Base-by-base conservation (phyloP, 1,284 basidiomycete species). In the Uromyces viciae-fabae region DNA sequence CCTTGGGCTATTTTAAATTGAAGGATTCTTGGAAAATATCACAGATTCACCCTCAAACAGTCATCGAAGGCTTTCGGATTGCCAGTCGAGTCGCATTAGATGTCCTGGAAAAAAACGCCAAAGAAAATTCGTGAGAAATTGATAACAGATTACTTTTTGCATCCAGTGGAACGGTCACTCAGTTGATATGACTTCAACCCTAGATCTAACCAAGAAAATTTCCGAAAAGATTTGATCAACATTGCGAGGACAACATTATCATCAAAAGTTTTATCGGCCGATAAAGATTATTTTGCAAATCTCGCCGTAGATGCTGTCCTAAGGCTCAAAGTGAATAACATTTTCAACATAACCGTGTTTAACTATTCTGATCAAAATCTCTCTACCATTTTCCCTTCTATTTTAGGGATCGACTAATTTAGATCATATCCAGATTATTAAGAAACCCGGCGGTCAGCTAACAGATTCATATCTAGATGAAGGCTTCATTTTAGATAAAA, bases 341-440 rank as follows among this genome's bases (percentile, higher is more conserved):
- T 40, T 40, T 36, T 38, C 46, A 15, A 36, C 11, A 38, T 36
- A 33, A 28, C 33, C 31, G 17, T 15, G 17, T 46, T 40, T 49
- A 62, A 56, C 25, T 42, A 8, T 46, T 19, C 66, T 40, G 19
- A 43, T 43, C 2, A 0, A 36, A 28, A 7, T 36, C 25, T 3
- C 14, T 14, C 52, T 28, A 36, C 38, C 69, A 68, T 49, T 46
- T 54, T 36, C 71, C 75, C 25, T 46, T 14, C 52, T 9, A 28
- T 40, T 46, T 17, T 83, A 94, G 92, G 95, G 95, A 38, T 96
- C 94, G 49, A 96, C 94, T 79, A 93, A 99, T 88, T 89, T 99
- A 36, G 97, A 99, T 84, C 95, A 99, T 86, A 98, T 99, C 83
- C 97, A 99, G 87, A 93, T 99, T 87, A 99, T 99, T 89, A 99